Percentiles rank a stretch among this genome's conserved stretches.
Evolutionary conservation across 768 basidiomycete genomes (phyloP).

Genomic region (Mycena haematopus): DNA sequence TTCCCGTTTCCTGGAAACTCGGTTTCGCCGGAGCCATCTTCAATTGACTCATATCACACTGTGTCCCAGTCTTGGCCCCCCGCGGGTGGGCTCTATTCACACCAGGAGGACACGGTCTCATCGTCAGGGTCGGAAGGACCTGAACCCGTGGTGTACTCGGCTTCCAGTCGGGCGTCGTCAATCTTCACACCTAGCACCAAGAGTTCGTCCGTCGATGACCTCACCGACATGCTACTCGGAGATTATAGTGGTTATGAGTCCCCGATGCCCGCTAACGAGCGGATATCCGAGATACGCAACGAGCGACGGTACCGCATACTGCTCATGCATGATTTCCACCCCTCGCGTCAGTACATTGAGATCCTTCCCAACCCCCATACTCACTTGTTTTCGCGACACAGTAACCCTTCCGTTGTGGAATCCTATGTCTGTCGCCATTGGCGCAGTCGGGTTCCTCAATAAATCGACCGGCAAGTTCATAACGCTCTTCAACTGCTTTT

Average conservation of each 20-base stretch:
- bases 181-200: conserved; percentile 36
- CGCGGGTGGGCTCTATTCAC: conserved; percentile 21
- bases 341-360: conserved; percentile 58
- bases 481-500: conserved; percentile 73
- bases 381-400: conserved; percentile 31
- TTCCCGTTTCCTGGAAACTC: conserved; percentile 7
- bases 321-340: conserved; percentile 72
- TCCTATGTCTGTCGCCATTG: conserved; percentile 65
- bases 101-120: conserved; percentile 44
- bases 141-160: conserved; percentile 47
- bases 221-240: conserved; percentile 28
- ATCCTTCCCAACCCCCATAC: not conserved
- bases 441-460: conserved; percentile 76
- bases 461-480: conserved; percentile 71
- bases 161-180: conserved; percentile 44
- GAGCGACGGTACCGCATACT: conserved; percentile 75
- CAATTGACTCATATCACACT: conserved; percentile 33
- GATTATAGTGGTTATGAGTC: conserved; percentile 46
- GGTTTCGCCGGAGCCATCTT: conserved; percentile 24
- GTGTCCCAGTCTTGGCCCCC: conserved; percentile 30
- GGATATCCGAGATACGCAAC: conserved; percentile 50
- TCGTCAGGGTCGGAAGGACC: conserved; percentile 41
- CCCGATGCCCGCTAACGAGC: conserved; percentile 45
- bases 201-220: conserved; percentile 30
- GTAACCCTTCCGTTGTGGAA: conserved; percentile 76